Percentiles rank a stretch among this genome's conserved stretches.
phyloP scores from a whole-genome alignment of 2,329 filamentous ascomycete species.

The Aaosphaeria arxii region DNA sequence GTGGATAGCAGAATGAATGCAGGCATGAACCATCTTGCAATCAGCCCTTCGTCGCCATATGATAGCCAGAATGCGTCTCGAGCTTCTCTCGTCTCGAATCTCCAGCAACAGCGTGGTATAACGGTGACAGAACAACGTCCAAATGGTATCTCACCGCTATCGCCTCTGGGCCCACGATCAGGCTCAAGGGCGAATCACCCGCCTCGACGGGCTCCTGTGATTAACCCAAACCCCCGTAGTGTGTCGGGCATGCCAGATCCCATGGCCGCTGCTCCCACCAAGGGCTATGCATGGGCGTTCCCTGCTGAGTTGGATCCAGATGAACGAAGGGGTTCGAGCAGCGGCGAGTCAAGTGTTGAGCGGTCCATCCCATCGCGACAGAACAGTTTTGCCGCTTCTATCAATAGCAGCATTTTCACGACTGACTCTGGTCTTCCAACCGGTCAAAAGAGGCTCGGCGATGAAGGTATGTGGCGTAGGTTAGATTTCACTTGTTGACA shows the following conservation, averaged over 20 bases:
- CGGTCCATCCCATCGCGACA: slow-evolving; percentile 63
- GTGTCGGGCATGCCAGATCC: slow-evolving; percentile 61
- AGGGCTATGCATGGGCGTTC: slow-evolving; percentile 81
- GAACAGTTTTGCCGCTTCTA: slow-evolving; percentile 73
- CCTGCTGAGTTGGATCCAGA: slow-evolving; percentile 66
- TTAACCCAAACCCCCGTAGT: slow-evolving; percentile 65
- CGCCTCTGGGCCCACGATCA: slow-evolving; percentile 39
- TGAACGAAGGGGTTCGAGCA: slow-evolving; percentile 47
- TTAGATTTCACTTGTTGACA: slow-evolving; percentile 2
- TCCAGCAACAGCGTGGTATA: slow-evolving; percentile 60
- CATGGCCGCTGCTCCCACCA: slow-evolving; percentile 71
- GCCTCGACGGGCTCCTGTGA: slow-evolving; percentile 66
- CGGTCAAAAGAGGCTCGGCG: slow-evolving; percentile 65
- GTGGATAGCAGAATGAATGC: slow-evolving; percentile 77
- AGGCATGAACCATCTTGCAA: slow-evolving; percentile 65
- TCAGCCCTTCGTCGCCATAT: slow-evolving; percentile 68
- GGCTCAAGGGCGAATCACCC: slow-evolving; percentile 33
- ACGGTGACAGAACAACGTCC: slow-evolving; percentile 34
- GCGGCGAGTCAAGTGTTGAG: slow-evolving; percentile 47
- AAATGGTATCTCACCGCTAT: slow-evolving; percentile 46
- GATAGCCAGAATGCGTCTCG: slow-evolving; percentile 75
- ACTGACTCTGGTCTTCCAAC: slow-evolving; percentile 68
- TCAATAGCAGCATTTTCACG: slow-evolving; percentile 77
- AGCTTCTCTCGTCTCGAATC: slow-evolving; percentile 68
- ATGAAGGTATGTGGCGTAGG: slow-evolving; percentile 51